Base-by-base conservation (phyloP, 805 yeast genomes). In the Lachancea lanzarotensis region DNA sequence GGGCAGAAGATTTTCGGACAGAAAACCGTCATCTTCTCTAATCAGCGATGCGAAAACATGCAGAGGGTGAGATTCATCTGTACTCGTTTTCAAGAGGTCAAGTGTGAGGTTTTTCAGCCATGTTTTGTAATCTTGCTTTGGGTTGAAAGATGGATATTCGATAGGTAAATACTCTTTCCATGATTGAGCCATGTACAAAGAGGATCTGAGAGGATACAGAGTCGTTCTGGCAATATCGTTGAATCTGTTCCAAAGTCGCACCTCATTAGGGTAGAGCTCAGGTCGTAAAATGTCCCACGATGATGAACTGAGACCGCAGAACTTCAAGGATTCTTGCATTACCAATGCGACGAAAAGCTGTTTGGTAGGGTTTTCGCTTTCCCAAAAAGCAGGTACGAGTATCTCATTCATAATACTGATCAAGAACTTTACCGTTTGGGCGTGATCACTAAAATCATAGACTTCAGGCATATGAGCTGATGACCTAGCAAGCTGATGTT, bases 301-400 rank as follows among this genome's bases (percentile, higher is more conserved):
- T 8, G 57, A 50, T 1, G 67, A 55, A 41, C 68, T 67, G 18
- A 81, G 63, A 2, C 76, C 80, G 57, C 88, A 72, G 13, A 79
- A 73, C 51, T 79, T 79, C 42, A 93, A 65, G 40, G 82, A 81
- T 50, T 88, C 93, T 60, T 93, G 99, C 77, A 93, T 86, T 0
- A 91, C 84, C 62, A 78, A 84, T 0, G 96, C 96, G 30, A 89
- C 72, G 57, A 83, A 85, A 46, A 85, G 71, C 61, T 93, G 98
- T 40, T 79, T 78, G 18, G 78, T 76, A 0, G 98, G 96, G 57
- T 89, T 89, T 29, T 83, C 84, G 1, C 96, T 83, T 0, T 96
- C 89, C 79, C 95, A 82, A 63, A 89, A 90, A 1, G 88, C 79
- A 29, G 86, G 88, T 8, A 90, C 83, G n/a, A 93, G 70, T 47